phyloP scores from a whole-genome alignment of 768 basidiomycete genomes.

The Tylopilus sp. region DNA sequence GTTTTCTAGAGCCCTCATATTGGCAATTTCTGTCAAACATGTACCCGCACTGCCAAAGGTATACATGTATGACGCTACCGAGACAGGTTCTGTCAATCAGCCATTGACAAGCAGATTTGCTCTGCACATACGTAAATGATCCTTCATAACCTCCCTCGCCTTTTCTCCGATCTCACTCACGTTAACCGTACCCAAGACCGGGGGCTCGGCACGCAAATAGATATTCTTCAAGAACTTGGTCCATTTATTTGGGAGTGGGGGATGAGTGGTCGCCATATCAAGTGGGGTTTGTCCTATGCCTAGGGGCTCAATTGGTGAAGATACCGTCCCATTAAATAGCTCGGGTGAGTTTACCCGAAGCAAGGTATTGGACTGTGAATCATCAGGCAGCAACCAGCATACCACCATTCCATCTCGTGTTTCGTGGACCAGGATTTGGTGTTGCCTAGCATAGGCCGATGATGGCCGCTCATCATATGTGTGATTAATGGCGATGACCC shows the following conservation, averaged over 20 bases:
- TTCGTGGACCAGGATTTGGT: too few relatives aligned
- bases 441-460: too few relatives aligned
- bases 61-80: slow-evolving; percentile 66
- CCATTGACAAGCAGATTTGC: too few relatives aligned
- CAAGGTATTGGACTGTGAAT: not conserved
- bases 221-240: slow-evolving; percentile 20
- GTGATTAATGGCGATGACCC: too few relatives aligned
- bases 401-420: too few relatives aligned
- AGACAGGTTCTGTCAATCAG: not conserved
- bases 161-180: slow-evolving; percentile 60
- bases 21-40: slow-evolving; percentile 61
- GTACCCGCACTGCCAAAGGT: slow-evolving; percentile 76
- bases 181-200: slow-evolving; percentile 55
- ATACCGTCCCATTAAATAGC: not conserved
- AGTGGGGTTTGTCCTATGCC: not conserved
- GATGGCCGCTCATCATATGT: too few relatives aligned
- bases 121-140: slow-evolving; percentile 45
- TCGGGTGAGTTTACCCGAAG: not conserved
- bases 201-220: slow-evolving; percentile 17
- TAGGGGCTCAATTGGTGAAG: not conserved
- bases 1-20: slow-evolving; percentile 58
- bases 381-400: too few relatives aligned
- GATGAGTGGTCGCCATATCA: slow-evolving; percentile 7
- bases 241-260: slow-evolving; percentile 26
- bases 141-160: slow-evolving; percentile 60